Evolutionary conservation across 2,329 filamentous ascomycete genomes (phyloP).

Genomic region (Fusarium heterosporum): DNA sequence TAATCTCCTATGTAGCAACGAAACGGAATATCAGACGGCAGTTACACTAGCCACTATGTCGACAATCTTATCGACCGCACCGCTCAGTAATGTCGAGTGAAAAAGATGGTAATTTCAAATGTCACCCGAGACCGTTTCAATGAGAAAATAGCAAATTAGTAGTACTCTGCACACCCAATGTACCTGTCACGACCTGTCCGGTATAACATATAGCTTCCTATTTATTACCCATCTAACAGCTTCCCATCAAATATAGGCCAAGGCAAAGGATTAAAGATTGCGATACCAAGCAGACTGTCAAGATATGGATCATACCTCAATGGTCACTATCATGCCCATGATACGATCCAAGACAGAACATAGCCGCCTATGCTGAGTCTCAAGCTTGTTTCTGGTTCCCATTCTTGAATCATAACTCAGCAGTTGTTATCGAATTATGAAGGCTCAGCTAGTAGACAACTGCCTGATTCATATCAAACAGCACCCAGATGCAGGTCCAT

Average conservation of each 20-base stretch:
- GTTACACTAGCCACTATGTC: neutral
- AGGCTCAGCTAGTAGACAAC: rapidly evolving
- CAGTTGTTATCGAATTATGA: neutral
- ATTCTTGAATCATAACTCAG: neutral
- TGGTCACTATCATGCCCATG: neutral
- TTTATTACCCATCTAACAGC: too few species aligned
- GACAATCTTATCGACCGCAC: neutral
- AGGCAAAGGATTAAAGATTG: rapidly evolving
- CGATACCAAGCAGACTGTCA: neutral
- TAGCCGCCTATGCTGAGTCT: neutral
- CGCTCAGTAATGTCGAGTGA: neutral
- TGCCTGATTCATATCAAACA: neutral
- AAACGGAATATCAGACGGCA: neutral
- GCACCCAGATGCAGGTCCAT: neutral
- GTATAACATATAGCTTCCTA: too few species aligned
- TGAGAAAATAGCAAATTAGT: too few species aligned
- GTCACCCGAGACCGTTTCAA: too few species aligned
- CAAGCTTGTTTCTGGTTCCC: rapidly evolving
- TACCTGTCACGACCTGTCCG: too few species aligned
- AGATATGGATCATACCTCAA: neutral
- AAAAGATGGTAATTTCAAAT: too few species aligned
- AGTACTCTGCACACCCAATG: too few species aligned
- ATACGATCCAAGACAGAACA: neutral
- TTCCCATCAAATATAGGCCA: too few species aligned
- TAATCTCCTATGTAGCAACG: neutral